These are phyloP conservation scores for Cryptococcus neoformans DNA, from an alignment of 1,284 basidiomycete genomes.

Conservation along the genomic window DNA sequence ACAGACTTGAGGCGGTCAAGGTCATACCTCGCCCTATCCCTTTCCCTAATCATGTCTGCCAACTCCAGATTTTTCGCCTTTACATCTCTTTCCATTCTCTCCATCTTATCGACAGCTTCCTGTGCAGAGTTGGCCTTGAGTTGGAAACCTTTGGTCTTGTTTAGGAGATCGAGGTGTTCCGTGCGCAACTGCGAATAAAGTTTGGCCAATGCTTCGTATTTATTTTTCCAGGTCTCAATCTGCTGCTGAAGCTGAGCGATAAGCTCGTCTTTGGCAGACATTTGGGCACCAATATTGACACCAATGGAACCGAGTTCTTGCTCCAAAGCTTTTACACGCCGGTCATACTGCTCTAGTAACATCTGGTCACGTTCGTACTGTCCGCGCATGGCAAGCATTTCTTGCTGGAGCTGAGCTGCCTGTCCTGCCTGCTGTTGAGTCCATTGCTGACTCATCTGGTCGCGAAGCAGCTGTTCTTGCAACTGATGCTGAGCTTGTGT, in stretches of 20 bases:
- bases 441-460: conserved; percentile 62
- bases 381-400: conserved; percentile 88
- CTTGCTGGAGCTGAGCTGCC: conserved; percentile 74
- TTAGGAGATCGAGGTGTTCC: conserved; percentile 95
- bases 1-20: conserved; percentile 88
- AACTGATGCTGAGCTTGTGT: conserved; percentile 85
- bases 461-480: conserved; percentile 81
- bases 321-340: conserved; percentile 94
- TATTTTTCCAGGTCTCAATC: conserved; percentile 95
- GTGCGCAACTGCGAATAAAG: conserved; percentile 96
- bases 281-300: conserved; percentile 79
- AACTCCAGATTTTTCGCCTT: conserved; percentile 98
- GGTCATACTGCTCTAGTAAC: conserved; percentile 96
- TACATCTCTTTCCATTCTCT: conserved; percentile 96
- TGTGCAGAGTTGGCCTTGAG: conserved; percentile 98
- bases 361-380: conserved; percentile 99
- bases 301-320: conserved; percentile 78
- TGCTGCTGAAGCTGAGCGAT: conserved; percentile 96
- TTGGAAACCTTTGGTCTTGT: conserved; percentile 96
- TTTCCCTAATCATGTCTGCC: conserved; percentile 98
- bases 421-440: conserved; percentile 59
- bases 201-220: conserved; percentile 98
- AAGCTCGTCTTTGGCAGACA: conserved; percentile 90
- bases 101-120: conserved; percentile 99
- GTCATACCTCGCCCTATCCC: conserved; percentile 94